These are phyloP conservation scores for Pleurotus giganteus DNA, from an alignment of 768 basidiomycete genomes.

Conservation along the genomic window DNA sequence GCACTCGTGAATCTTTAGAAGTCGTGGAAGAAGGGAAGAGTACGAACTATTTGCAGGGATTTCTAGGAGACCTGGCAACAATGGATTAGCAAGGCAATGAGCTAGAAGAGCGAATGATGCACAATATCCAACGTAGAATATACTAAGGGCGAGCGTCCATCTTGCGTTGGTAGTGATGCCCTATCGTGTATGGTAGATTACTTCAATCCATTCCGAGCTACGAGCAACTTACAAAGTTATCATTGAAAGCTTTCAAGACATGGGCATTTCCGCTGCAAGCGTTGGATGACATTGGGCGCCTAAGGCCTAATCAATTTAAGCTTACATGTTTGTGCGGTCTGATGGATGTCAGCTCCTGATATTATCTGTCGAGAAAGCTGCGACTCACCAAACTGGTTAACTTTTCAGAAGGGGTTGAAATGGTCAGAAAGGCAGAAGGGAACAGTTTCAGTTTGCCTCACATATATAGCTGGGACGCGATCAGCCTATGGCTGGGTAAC, in stretches of 20 bases:
- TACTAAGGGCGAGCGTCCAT: slow-evolving; percentile 56
- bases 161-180: slow-evolving; percentile 50
- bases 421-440: neutral
- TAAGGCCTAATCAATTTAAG: neutral
- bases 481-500: neutral
- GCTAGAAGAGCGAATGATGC: slow-evolving; percentile 11
- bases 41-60: slow-evolving; percentile 52
- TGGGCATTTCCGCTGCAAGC: slow-evolving; percentile 52
- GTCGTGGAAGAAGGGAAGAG: neutral
- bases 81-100: neutral
- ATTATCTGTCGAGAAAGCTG: neutral
- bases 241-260: slow-evolving; percentile 49
- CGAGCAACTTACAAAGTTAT: slow-evolving; percentile 42
- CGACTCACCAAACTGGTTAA: slow-evolving; percentile 45
- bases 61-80: slow-evolving; percentile 43
- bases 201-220: neutral
- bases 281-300: neutral
- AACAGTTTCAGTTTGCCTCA: slow-evolving; percentile 21
- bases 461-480: slow-evolving; percentile 41
- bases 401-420: slow-evolving; percentile 22
- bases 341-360: neutral
- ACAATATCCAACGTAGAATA: slow-evolving; percentile 65
- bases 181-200: slow-evolving; percentile 20
- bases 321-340: slow-evolving; percentile 60
- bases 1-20: neutral